Base-by-base conservation (phyloP, 1,139 yeast species). In the Protomyces inundatus region DNA sequence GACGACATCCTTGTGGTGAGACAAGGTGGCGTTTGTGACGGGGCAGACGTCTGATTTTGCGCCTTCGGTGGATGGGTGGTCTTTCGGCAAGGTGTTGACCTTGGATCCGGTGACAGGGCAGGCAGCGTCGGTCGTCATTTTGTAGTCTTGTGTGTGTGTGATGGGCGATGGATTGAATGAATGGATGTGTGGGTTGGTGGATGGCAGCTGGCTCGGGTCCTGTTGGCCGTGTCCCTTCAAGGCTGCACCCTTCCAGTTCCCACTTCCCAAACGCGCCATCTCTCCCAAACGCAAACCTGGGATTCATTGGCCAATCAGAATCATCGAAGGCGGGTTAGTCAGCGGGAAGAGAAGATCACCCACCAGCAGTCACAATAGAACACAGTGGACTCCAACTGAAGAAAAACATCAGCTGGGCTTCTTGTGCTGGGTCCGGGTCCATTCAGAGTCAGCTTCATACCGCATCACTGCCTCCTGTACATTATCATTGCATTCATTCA, bases 51-150 rank as follows among this genome's bases (percentile, higher is more conserved):
- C 56, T 40, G 56, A 40, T 10, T 52, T 52, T n/a, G 50, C 33
- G 48, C 23, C 23, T 42, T 42, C 48, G 4, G 62, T 58, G 30
- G 53, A 55, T 14, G 62, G 62, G 30, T 58, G 62, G 30, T 51
- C 55, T 12, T 55, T 55, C 10, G 62, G 62, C n/a, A 58, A 36
- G 6, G 56, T 37, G 3, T 37, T 58, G 45, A 58, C 52, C 33
- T 32, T 52, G 23, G 52, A 39, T 46, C 62, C 62, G 1, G 62
- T 58, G 45, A 58, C 62, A 12, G 62, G 62, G 36, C 62, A 58
- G 6, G 46, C 54, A 10, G 48, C 36, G 6, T 10, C 54, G 46
- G 54, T 34, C 4, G 60, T 16, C 48, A 42, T 42, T 14, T 39
- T 39, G 46, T 42, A 1, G 48, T 16, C 5, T 16, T 10, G 5